Percentiles rank a stretch among this genome's conserved stretches.
These are phyloP conservation scores for Leccinum sublutescens DNA, from an alignment of 768 basidiomycete species.

Conservation along the genomic window DNA sequence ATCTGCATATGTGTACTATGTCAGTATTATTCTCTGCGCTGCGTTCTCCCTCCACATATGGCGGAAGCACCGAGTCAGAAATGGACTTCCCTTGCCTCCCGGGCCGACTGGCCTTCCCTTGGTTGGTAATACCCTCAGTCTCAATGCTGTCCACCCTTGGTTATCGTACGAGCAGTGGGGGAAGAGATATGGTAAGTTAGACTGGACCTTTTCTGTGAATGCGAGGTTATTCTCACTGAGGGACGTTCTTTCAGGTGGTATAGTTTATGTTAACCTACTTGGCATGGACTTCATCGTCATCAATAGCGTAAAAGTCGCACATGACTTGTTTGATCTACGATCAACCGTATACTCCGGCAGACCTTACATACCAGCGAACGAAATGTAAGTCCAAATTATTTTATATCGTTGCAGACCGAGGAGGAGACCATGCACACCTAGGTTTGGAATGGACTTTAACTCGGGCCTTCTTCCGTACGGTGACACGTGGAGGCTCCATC, in stretches of 20 bases:
- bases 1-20: constrained; percentile 1
- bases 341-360: constrained; percentile 29
- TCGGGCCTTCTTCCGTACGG: constrained; percentile 31
- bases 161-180: constrained; percentile 35
- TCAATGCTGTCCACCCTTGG: constrained; percentile 30
- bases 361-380: constrained; percentile 20
- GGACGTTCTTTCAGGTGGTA: constrained; percentile 11
- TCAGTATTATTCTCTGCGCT: constrained; percentile 4
- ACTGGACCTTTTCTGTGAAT: not conserved
- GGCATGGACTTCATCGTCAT: constrained; percentile 30
- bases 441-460: constrained; percentile 32
- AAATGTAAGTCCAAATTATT: constrained; percentile 13
- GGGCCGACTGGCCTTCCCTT: constrained; percentile 50
- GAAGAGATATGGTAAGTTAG: constrained; percentile 29
- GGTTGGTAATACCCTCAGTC: constrained; percentile 21
- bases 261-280: constrained; percentile 28
- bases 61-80: constrained; percentile 12
- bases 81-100: constrained; percentile 39
- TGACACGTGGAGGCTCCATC: constrained; percentile 29
- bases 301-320: constrained; percentile 21
- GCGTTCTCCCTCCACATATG: constrained; percentile 13
- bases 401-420: not conserved
- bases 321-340: constrained; percentile 24
- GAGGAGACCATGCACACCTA: not conserved
- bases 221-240: not conserved